These are phyloP conservation scores for Neurospora sp. DNA, from an alignment of 495 filamentous ascomycete species.

Conservation along the genomic window DNA sequence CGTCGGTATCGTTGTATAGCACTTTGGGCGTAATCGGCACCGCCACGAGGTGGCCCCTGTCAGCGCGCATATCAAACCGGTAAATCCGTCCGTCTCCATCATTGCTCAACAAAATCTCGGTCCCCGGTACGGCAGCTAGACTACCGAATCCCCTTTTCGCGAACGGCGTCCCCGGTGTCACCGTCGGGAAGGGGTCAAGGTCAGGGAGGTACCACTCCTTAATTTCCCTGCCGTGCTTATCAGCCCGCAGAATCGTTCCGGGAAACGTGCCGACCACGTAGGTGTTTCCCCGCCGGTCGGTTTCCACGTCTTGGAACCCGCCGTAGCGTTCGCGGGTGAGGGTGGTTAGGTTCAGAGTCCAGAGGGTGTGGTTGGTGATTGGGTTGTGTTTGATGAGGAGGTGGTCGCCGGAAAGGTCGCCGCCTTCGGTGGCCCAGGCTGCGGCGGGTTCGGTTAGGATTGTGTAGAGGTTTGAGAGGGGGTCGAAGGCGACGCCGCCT, in stretches of 20 bases:
- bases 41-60: constrained; percentile 9
- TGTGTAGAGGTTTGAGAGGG: constrained; percentile 17
- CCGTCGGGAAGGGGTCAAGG: constrained; percentile 6
- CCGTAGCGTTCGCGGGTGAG: constrained; percentile 16
- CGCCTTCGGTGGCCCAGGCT: constrained; percentile 18
- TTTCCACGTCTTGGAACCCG: constrained; percentile 25
- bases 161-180: constrained; percentile 16
- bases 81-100: constrained; percentile 20
- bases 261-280: constrained; percentile 27
- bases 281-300: constrained; percentile 21
- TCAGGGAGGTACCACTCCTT: constrained; percentile 18
- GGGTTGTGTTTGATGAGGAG: constrained; percentile 17
- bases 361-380: constrained; percentile 7
- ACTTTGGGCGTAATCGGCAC: constrained; percentile 12
- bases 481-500: constrained; percentile 26
- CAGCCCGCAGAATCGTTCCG: constrained; percentile 16
- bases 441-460: constrained; percentile 22
- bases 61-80: constrained; percentile 19
- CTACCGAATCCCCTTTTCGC: constrained; percentile 7
- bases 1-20: constrained; percentile 17
- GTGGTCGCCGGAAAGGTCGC: constrained; percentile 19
- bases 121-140: constrained; percentile 12
- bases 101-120: too few species aligned
- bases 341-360: constrained; percentile 21
- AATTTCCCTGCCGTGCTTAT: constrained; percentile 15